phyloP scores from a whole-genome alignment of 2,329 filamentous ascomycete species.

The Colletotrichum sp. region DNA sequence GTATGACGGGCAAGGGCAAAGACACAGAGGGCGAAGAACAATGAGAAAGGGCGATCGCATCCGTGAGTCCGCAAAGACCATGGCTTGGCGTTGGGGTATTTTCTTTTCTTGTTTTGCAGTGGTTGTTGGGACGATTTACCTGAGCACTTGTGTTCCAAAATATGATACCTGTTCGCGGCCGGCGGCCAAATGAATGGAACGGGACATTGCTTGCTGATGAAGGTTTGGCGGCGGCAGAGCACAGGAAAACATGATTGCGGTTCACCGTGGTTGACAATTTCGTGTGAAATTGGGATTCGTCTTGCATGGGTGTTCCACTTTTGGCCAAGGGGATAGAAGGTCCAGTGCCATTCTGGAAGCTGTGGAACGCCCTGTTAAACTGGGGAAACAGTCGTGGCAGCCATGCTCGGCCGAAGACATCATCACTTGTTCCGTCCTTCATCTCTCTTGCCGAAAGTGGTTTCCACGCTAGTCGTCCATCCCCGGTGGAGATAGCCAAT shows the following conservation, averaged over 20 bases:
- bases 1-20: conserved; percentile 4
- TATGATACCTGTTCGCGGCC: conserved; percentile 12
- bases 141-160: neutral
- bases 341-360: neutral
- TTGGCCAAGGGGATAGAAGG: neutral
- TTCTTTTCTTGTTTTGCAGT: neutral
- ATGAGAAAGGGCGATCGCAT: neutral
- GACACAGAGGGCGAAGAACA: neutral
- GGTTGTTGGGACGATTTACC: neutral
- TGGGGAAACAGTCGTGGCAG: neutral
- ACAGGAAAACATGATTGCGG: neutral
- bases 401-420: neutral
- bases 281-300: neutral
- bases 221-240: neutral
- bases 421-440: neutral
- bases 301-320: neutral
- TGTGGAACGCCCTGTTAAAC: neutral
- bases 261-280: neutral
- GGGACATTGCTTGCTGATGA: neutral
- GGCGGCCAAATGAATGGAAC: neutral
- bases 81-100: neutral
- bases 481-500: neutral
- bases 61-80: neutral
- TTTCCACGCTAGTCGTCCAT: conserved; percentile 3
- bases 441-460: conserved; percentile 4